Percentiles rank a stretch among this genome's conserved stretches.
These are phyloP conservation scores for Phytophthora cajani DNA, from an alignment of 352 stramenopile genomes.

Conservation along the genomic window DNA sequence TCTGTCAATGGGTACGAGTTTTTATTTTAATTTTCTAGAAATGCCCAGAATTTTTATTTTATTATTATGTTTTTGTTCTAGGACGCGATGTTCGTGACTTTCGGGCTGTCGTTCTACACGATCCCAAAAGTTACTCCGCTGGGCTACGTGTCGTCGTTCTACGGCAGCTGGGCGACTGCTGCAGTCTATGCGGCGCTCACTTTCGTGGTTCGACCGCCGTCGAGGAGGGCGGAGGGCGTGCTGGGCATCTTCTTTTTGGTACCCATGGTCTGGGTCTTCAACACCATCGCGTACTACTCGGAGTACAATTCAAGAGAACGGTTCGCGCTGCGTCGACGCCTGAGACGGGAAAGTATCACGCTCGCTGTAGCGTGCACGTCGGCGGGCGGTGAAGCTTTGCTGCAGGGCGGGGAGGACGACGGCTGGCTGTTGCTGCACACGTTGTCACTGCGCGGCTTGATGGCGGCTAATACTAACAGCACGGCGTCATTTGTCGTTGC, in stretches of 20 bases:
- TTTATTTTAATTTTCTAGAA: slow-evolving; percentile 1
- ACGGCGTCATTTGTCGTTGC: slow-evolving; percentile 68
- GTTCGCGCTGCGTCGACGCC: slow-evolving; percentile 69
- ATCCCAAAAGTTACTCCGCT: slow-evolving; percentile 87
- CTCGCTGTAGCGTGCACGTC: slow-evolving; percentile 74
- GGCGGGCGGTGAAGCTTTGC: slow-evolving; percentile 26
- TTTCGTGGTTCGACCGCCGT: slow-evolving; percentile 61
- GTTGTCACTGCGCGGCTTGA: slow-evolving; percentile 36
- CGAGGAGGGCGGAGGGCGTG: slow-evolving; percentile 52
- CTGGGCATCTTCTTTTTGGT: slow-evolving; percentile 74
- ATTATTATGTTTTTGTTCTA: slow-evolving; percentile 21
- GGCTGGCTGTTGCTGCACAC: slow-evolving; percentile 40
- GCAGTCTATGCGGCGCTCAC: slow-evolving; percentile 60
- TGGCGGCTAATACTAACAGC: slow-evolving; percentile 47
- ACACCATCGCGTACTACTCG: slow-evolving; percentile 87
- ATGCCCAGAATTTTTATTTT: slow-evolving; percentile 6
- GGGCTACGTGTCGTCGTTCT: slow-evolving; percentile 75
- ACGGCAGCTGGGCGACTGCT: slow-evolving; percentile 75
- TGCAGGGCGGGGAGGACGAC: slow-evolving; percentile 36
- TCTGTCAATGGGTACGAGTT: slow-evolving; percentile 78
- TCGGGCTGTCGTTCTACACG: slow-evolving; percentile 86
- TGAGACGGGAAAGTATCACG: slow-evolving; percentile 83
- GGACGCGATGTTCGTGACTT: slow-evolving; percentile 85
- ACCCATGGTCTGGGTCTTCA: slow-evolving; percentile 84
- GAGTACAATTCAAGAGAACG: slow-evolving; percentile 86